Evolutionary conservation across 2,329 filamentous ascomycete species (phyloP), one percentile per base, ranked within the genome.

Genomic region (Podosphaera fusca): DNA sequence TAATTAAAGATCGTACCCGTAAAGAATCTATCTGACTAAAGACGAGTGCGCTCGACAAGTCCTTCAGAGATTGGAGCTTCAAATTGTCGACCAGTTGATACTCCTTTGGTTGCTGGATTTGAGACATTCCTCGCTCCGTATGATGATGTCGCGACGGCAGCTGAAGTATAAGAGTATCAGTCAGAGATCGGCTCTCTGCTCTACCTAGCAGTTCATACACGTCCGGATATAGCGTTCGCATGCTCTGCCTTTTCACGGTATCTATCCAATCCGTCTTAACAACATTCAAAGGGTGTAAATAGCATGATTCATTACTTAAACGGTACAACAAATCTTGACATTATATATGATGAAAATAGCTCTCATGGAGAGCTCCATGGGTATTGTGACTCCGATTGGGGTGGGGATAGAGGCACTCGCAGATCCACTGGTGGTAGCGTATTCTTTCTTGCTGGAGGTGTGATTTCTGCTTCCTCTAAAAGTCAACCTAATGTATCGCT

Each of bases 51-150:
- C 29, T 6, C 49, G 30, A 14, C 49, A 52, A 52, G 21, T 52
- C 35, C 49, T 52, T n/a, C 4, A 52, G 3, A 52, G 49, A 52
- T 52, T 52, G 33, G 29, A 34, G 5, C 49, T 52, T 34, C 29
- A 33, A 52, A 52, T 52, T 52, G 49, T n/a, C 49, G 49, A 52
- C 2, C 49, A 7, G 49, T 52, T 52, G 49, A 52, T 52, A 52
- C 49, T 3, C 49, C 30, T 10, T 33, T 52, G 29, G 49, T n/a
- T 10, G 49, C 49, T 34, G 46, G 30, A 52, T 52, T 52, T 34
- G 49, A 34, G 35, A 52, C 8, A 34, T 52, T 52, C 12, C 4
- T 52, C 3, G 49, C 35, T 33, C 49, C 49, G 4, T 10, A 52
- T 52, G 49, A 33, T 33, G 49, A 10, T 34, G 21, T 9, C n/a